These are phyloP conservation scores for Ustilago curta DNA, from an alignment of 1,284 basidiomycete genomes.

Conservation along the genomic window DNA sequence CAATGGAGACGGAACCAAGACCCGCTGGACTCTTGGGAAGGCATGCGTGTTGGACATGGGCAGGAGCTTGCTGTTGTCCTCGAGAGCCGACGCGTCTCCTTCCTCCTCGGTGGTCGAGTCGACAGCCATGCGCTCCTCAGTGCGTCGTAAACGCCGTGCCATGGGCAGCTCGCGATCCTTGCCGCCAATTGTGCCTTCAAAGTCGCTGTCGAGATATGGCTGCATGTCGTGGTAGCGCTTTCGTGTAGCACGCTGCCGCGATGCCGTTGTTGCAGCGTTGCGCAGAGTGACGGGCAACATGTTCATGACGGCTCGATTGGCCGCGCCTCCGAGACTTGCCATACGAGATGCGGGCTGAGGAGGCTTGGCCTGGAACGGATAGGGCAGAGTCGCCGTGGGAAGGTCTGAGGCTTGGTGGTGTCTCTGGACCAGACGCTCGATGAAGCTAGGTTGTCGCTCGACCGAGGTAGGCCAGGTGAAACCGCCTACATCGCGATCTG, in stretches of 20 bases:
- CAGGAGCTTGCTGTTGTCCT: background rate
- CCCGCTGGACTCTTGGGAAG: conserved; percentile 14
- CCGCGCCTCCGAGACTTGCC: conserved; percentile 38
- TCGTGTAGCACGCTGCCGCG: conserved; percentile 29
- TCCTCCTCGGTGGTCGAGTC: conserved; percentile 50
- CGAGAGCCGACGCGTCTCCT: conserved; percentile 20
- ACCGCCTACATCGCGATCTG: conserved; percentile 35
- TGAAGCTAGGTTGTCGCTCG: conserved; percentile 45
- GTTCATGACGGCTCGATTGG: conserved; percentile 42
- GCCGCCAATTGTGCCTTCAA: conserved; percentile 59
- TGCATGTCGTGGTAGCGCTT: conserved; percentile 41
- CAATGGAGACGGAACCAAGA: conserved; percentile 12
- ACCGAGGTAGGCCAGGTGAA: conserved; percentile 34
- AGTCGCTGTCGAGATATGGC: conserved; percentile 54
- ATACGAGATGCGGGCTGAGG: conserved; percentile 38
- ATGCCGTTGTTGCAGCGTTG: conserved; percentile 42
- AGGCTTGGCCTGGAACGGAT: conserved; percentile 29
- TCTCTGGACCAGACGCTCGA: conserved; percentile 39
- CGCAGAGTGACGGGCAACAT: conserved; percentile 45
- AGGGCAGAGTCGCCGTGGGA: conserved; percentile 23
- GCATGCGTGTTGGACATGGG: background rate
- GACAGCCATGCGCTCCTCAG: conserved; percentile 41
- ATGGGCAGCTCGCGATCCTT: conserved; percentile 56
- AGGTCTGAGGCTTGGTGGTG: conserved; percentile 29
- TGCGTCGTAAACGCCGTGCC: conserved; percentile 45